phyloP scores from a whole-genome alignment of 169 alveolate species.

The Condylostoma magnum region DNA sequence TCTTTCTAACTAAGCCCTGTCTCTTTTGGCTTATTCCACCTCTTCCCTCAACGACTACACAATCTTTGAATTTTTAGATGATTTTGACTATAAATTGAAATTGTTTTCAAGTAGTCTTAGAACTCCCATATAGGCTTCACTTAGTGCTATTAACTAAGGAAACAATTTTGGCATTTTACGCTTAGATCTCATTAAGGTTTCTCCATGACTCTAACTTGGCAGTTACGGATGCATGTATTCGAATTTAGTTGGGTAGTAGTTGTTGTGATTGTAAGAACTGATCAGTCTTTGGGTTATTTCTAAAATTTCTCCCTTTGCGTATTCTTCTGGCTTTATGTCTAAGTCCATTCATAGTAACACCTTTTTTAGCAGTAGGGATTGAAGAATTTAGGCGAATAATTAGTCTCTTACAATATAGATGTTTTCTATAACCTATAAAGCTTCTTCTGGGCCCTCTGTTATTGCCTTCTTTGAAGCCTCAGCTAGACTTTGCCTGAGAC shows the following conservation, averaged over 20 bases:
- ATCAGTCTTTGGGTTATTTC: not conserved
- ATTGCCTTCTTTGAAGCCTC: not conserved
- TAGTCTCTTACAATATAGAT: conserved; percentile 8
- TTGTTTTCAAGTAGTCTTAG: conserved; percentile 9
- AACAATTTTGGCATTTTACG: not conserved
- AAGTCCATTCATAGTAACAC: conserved; percentile 27
- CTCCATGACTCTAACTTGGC: not conserved
- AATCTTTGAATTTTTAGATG: not conserved
- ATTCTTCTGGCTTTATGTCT: conserved; percentile 12
- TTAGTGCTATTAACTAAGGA: not conserved
- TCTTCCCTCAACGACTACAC: conserved; percentile 12
- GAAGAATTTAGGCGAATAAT: conserved; percentile 4
- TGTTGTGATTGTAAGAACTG: not conserved
- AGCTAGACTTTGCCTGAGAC: not conserved
- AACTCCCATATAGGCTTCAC: conserved; percentile 1
- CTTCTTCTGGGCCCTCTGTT: not conserved
- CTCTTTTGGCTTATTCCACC: not conserved
- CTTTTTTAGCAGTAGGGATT: conserved; percentile 12
- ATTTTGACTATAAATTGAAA: not conserved
- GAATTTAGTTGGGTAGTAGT: conserved; percentile 1
- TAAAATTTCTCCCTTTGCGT: conserved; percentile 23
- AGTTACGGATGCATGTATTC: conserved; percentile 1
- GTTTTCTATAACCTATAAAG: not conserved
- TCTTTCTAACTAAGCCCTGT: not conserved
- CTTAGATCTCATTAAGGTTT: too few relatives aligned